Base-by-base conservation (phyloP, 2,329 filamentous ascomycete genomes). In the Penicillium sp. region DNA sequence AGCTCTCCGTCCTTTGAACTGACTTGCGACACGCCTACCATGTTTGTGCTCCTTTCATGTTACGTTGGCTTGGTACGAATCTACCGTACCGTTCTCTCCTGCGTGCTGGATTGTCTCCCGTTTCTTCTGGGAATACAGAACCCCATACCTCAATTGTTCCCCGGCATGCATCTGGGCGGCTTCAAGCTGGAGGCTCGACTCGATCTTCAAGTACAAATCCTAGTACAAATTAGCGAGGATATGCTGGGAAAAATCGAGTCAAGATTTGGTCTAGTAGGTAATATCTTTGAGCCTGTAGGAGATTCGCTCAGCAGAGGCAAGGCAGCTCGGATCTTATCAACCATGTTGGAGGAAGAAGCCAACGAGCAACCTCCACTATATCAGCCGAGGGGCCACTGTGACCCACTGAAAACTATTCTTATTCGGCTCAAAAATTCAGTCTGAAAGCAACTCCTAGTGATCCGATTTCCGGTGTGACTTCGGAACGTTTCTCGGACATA, bases 311-410 rank as follows among this genome's bases (percentile, higher is more conserved):
- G n/a, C 42, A 28, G 28, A 13, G 42, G 42, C 8, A 45, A 45
- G 10, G 42, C 42, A 21, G 42, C 42, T 31, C 26, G 26, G 16
- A 29, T 45, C 2, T n/a, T 45, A 31, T 45, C 42, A 2, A n/a
- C 5, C 16, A 45, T 45, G 42, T n/a, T 45, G 10, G 42, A 45
- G 21, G 42, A 29, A 31, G 42, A 45, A n/a, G 26, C 42, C 10
- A 45, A 45, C n/a, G 42, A 45, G 42, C 42, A 45, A 11, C 42
- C 42, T 21, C 42, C 42, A 31, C 28, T 45, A 21, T 45, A 45
- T n/a, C 6, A 45, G 26, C 42, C 42, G 3, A 45, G 42, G 18
- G 42, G 42, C 16, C 28, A 45, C 28, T 45, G 42, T 23, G 42
- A 45, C 19, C 7, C 42, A 1, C 26, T 45, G 2, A 45, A 31